Evolutionary conservation across 805 yeast species (phyloP), one percentile per base, ranked within the genome.

Genomic region (Wickerhamiella spandovensis): DNA sequence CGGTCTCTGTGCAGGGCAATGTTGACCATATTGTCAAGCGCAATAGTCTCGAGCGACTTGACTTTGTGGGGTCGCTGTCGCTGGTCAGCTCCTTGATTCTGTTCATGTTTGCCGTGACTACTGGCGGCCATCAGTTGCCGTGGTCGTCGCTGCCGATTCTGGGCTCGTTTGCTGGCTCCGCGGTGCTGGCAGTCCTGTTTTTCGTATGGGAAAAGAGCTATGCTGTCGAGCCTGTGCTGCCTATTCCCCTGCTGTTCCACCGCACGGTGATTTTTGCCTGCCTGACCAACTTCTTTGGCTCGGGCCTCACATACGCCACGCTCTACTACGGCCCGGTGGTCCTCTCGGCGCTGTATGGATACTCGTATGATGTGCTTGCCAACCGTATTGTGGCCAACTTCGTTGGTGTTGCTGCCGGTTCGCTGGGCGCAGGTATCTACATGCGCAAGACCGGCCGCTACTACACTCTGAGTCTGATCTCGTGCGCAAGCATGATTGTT

Each of bases 271-370:
- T 80, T 32, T 72, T 81, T 9, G 78, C 85, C 0, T 79, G 87
- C 0, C 66, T 84, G 50, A 73, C 82, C 43, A 81, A 81, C 63
- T 78, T 84, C 78, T 79, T 83, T 57, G 71, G 74, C 63, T 78
- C 86, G 5, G 84, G 84, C 83, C 72, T 78, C 1, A 73, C 75
- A 17, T 83, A 75, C 61, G 68, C 87, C 1, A 71, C 73, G 55
- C 61, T 85, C 50, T 86, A 73, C 66, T 85, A 80, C 64, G 72
- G 80, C 2, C 95, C 95, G 1, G 72, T 86, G 18, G 81, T 94
- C 0, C 68, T 87, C 50, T 47, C 75, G 37, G 90, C 88, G 49
- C 83, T 84, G 54, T 74, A 82, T 49, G 50, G 53, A 53, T 60
- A 74, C 72, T 54, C 80, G 86, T 6, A 84, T 90, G 2, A 82